Evolutionary conservation across 495 filamentous ascomycete species (phyloP).

Genomic region (Penicillium canariense): DNA sequence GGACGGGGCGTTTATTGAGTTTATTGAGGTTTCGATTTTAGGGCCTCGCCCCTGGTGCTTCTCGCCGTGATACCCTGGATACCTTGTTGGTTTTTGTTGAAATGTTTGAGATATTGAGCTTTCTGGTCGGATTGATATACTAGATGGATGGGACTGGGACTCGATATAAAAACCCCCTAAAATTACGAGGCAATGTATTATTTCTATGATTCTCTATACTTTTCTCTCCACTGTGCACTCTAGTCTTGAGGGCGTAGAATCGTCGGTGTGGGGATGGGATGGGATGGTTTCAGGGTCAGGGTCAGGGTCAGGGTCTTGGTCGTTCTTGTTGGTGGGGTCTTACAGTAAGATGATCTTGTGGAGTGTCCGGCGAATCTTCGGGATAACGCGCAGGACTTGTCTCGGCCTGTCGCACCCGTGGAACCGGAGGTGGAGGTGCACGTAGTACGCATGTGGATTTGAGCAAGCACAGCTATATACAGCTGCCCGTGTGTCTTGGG

Average conservation of each 20-base stretch:
- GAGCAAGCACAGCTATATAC: not conserved
- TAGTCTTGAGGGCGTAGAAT: not conserved
- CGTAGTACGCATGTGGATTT: not conserved
- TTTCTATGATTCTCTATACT: slow-evolving; percentile 2
- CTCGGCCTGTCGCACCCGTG: not conserved
- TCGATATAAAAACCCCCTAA: slow-evolving; percentile 1
- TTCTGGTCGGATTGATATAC: slow-evolving; percentile 1
- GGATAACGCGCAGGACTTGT: too few species aligned
- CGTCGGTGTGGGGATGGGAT: not conserved
- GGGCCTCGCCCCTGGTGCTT: slow-evolving; percentile 3
- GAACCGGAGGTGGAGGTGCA: not conserved
- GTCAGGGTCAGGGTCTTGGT: too few species aligned
- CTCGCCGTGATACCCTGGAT: slow-evolving; percentile 24
- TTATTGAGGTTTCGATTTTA: slow-evolving; percentile 13
- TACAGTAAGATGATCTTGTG: not conserved
- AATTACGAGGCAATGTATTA: slow-evolving; percentile 20
- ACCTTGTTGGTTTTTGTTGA: slow-evolving; percentile 8
- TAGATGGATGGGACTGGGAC: slow-evolving; percentile 4
- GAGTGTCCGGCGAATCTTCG: not conserved
- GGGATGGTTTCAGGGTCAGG: not conserved
- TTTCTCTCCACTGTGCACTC: not conserved
- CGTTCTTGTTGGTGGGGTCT: not conserved
- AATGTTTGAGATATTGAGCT: not conserved
- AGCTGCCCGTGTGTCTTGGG: not conserved
- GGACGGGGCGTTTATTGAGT: too few species aligned